These are phyloP conservation scores for Aspergillus texensis DNA, from an alignment of 2,329 filamentous ascomycete species.

Conservation along the genomic window DNA sequence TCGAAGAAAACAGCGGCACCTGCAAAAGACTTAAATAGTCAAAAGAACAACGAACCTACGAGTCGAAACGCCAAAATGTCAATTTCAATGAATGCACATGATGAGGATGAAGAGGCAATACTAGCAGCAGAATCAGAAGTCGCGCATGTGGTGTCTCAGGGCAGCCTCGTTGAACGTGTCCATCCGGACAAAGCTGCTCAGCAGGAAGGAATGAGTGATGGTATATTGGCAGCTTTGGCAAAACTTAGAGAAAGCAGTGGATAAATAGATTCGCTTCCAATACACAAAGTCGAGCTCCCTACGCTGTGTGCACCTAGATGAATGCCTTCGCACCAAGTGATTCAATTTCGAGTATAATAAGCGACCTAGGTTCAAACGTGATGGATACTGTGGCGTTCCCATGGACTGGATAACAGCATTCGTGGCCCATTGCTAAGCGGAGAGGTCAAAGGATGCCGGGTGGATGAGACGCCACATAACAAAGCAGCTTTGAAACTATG, in stretches of 20 bases:
- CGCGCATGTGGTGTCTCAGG: constrained; percentile 24
- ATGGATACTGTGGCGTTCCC: not conserved
- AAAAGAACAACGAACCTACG: constrained; percentile 30
- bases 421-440: not conserved
- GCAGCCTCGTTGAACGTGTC: constrained; percentile 15
- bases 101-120: constrained; percentile 54
- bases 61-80: constrained; percentile 20
- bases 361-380: not conserved
- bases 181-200: constrained; percentile 25
- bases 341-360: not conserved
- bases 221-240: constrained; percentile 61
- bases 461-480: not conserved
- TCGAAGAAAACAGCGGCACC: constrained; percentile 60
- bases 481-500: not conserved
- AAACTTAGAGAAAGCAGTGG: constrained; percentile 52
- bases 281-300: not conserved
- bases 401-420: not conserved
- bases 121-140: constrained; percentile 36
- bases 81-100: constrained; percentile 27
- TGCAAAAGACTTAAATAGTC: constrained; percentile 27
- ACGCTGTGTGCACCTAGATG: not conserved
- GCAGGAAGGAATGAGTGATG: constrained; percentile 56
- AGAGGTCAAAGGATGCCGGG: not conserved
- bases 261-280: constrained; percentile 18
- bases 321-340: not conserved